Base-by-base conservation (phyloP, 768 basidiomycete genomes). In the Lactarius trivialis region DNA sequence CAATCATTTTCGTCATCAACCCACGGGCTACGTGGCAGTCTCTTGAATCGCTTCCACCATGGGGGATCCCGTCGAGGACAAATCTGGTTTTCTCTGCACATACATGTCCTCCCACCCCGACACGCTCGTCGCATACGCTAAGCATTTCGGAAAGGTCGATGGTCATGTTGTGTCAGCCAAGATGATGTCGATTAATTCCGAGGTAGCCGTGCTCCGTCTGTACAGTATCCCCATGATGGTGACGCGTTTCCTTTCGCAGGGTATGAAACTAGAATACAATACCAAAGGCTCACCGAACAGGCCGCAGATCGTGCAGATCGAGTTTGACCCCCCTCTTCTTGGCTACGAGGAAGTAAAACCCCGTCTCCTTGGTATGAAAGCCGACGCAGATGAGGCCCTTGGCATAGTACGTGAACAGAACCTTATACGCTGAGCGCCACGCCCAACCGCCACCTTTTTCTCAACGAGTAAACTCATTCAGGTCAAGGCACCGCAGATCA, bases 41-140 rank as follows among this genome's bases (percentile, higher is more conserved):
- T 17, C 36, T 37, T 36, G 4, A 2, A 4, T 34, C 12, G 4
- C 36, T 14, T 39, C 55, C 55, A 64, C 48, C 63, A 86, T 86
- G 85, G 67, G 82, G 7, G 90, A 92, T 70, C 82, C 88, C 9
- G 88, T 91, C 0, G 86, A 86, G 14, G 83, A 83, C 12, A 88
- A 86, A 68, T 89, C 89, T 21, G 77, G 76, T 1, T 93, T 91
- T 71, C 78, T 93, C 48, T 82, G 82, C 71, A 88, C 84, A 82
- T 93, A 93, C 76, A 93, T 92, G 91, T 85, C 82, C 33, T 84
- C 77, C 64, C 91, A 92, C 68, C 88, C 88, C 0, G 90, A 92
- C 70, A 92, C 91, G 1, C 77, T 93, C 66, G 88, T 93, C 37
- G 88, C 88, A 3, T 93, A 91, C 67, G 88, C 87, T 45, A 88